Evolutionary conservation across 495 filamentous ascomycete genomes (phyloP), one percentile per base, ranked within the genome.

Genomic region (Mycothermus thermophilus): DNA sequence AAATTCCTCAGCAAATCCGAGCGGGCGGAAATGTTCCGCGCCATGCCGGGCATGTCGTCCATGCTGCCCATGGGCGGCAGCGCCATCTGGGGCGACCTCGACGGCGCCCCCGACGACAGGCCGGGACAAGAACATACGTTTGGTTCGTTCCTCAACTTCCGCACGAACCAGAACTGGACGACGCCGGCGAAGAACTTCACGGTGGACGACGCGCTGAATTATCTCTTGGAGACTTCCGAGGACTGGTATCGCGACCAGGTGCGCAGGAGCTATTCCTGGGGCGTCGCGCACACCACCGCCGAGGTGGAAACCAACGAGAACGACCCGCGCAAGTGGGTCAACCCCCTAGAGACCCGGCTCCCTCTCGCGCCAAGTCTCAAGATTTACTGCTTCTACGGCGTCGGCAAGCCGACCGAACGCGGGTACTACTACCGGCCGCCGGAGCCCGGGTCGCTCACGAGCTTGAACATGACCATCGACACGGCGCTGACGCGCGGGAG

Each of bases 21-120:
- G 53, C 73, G 90, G 29, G 83, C 80, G 5, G 85, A 95, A 51
- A 84, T 97, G 21, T 93, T 97, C 63, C 75, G 92, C 33, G 83
- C 84, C 20, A 96, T 96, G 87, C 92, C 90, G 0, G 90, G 90
- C 4, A 83, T 93, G 34, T 88, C 82, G 12, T 87, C 82, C 37
- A 95, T 97, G 86, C 69, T 97, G 1, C 90, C 90, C n/a, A 86
- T 93, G 33, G 90, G 92, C 17, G 90, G 90, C 16, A 75, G 90
- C 34, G 82, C 80, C 4, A 79, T 97, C 14, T 97, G 90, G 90
- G 90, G 90, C 14, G 87, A 95, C 47, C 51, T 72, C 12, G 81
- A 77, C 26, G 83, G 82, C 73, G 90, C 90, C 3, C 90, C 90
- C 0, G 90, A 97, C 46, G 90, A 97, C 50, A 53, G 55, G 17